Percentiles rank a stretch among this genome's conserved stretches.
These are phyloP conservation scores for Lentinula lateritia DNA, from an alignment of 768 basidiomycete genomes.

Conservation along the genomic window DNA sequence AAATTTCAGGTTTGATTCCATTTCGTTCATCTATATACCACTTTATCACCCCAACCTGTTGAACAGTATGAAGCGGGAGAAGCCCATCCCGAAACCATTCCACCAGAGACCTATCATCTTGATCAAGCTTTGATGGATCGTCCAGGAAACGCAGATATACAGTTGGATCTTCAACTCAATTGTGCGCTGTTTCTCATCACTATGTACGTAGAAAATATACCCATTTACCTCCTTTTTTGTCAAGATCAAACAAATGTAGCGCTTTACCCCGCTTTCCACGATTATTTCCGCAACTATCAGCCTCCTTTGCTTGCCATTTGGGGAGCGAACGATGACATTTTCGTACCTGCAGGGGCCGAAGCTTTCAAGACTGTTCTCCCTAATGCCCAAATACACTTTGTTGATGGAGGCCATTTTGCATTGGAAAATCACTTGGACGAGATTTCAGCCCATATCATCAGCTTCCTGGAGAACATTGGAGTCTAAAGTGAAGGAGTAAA, in stretches of 20 bases:
- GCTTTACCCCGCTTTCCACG: slow-evolving; percentile 40
- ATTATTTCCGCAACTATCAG: slow-evolving; percentile 32
- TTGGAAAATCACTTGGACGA: slow-evolving; percentile 34
- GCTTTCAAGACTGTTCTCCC: slow-evolving; percentile 34
- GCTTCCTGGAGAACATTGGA: slow-evolving; percentile 23
- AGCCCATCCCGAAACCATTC: slow-evolving; percentile 26
- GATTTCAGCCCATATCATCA: slow-evolving; percentile 22
- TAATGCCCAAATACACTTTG: slow-evolving; percentile 29
- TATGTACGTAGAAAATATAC: no score
- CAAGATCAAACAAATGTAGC: slow-evolving; percentile 34
- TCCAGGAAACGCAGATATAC: slow-evolving; percentile 32
- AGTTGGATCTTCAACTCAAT: slow-evolving; percentile 35
- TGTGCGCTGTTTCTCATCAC: slow-evolving; percentile 11
- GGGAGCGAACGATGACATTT: slow-evolving; percentile 41
- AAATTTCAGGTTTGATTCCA: slow-evolving; percentile 21
- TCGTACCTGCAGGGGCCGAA: slow-evolving; percentile 37
- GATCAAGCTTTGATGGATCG: slow-evolving; percentile 36
- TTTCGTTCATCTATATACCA: background rate
- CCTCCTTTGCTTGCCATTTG: slow-evolving; percentile 41
- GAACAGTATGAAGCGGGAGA: slow-evolving; percentile 29
- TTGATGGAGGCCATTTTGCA: slow-evolving; percentile 45
- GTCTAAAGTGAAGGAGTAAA: background rate
- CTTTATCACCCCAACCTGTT: background rate
- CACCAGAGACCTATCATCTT: slow-evolving; percentile 35
- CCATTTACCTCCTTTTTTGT: background rate